Conservation (phyloP, 2,329 filamentous ascomycete genomes). For the Fusarium albidum region DNA sequence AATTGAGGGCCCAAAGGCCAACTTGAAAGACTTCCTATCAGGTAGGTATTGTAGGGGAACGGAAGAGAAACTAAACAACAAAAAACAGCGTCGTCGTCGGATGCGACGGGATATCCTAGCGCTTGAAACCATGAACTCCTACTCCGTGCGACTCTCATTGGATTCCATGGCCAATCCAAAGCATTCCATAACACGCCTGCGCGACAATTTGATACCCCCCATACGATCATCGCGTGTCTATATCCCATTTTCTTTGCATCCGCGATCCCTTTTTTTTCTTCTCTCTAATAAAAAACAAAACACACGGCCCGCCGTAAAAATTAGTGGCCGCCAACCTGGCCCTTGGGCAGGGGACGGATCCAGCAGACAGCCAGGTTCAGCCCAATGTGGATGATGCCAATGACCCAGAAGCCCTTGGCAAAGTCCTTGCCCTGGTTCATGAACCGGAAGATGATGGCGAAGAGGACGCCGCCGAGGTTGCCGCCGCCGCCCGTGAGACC, state of each 20-base stretch:
- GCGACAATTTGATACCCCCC: neutral
- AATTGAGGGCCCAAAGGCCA: neutral
- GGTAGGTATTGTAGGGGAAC: neutral
- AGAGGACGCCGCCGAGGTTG: slow-evolving; percentile 86
- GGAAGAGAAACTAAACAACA: neutral
- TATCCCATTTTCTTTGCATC: neutral
- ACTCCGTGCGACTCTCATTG: neutral
- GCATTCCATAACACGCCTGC: slow-evolving; percentile 13
- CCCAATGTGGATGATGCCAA: slow-evolving; percentile 77
- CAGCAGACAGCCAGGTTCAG: slow-evolving; percentile 71
- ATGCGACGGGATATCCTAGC: slow-evolving; percentile 21
- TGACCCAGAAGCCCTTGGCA: slow-evolving; percentile 78
- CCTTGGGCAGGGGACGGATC: slow-evolving; percentile 63
- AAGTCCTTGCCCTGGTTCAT: slow-evolving; percentile 69
- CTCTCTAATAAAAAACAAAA: no score
- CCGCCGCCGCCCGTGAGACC: slow-evolving; percentile 82
- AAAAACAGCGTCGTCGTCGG: slow-evolving; percentile 5
- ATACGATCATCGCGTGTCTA: slow-evolving; percentile 6
- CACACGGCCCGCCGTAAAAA: neutral
- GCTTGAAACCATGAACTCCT: neutral
- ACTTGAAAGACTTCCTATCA: neutral
- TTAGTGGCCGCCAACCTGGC: slow-evolving; percentile 45
- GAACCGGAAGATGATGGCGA: slow-evolving; percentile 85
- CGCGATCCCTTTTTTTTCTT: neutral
- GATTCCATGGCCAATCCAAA: slow-evolving; percentile 1